Evolutionary conservation across 2,329 filamentous ascomycete genomes (phyloP).

Genomic region (Lasiodiplodia theobromae): DNA sequence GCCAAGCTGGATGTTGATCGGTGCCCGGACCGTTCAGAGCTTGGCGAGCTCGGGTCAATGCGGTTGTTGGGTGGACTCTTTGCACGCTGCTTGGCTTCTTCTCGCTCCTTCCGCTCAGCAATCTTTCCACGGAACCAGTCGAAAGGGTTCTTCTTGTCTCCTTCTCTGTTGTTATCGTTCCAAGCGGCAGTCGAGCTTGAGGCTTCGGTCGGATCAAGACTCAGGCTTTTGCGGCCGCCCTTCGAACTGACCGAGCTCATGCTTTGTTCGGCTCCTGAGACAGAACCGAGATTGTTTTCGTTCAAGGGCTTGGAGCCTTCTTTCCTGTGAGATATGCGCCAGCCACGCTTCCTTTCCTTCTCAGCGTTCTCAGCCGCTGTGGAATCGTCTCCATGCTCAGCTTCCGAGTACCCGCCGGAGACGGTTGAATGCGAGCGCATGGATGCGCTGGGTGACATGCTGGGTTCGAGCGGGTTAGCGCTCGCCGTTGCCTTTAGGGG

Average conservation of each 20-base stretch:
- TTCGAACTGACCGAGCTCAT: conserved; percentile 46
- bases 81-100: conserved; percentile 60
- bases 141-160: conserved; percentile 67
- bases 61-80: conserved; percentile 55
- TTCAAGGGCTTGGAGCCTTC: conserved; percentile 42
- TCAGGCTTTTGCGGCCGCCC: conserved; percentile 26
- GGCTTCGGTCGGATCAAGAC: conserved; percentile 16
- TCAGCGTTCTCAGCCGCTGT: conserved; percentile 38
- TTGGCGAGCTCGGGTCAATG: conserved; percentile 12
- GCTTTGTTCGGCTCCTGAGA: conserved; percentile 47
- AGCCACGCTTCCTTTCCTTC: conserved; percentile 70
- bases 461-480: conserved; percentile 53
- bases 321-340: conserved; percentile 65
- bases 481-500: conserved; percentile 28
- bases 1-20: conserved; percentile 25
- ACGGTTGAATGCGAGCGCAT: conserved; percentile 73
- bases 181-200: conserved; percentile 35
- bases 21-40: conserved; percentile 20
- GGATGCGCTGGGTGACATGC: conserved; percentile 77
- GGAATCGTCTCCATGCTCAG: conserved; percentile 73
- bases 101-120: conserved; percentile 63
- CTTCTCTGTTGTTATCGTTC: conserved; percentile 47
- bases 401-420: conserved; percentile 78
- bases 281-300: conserved; percentile 46
- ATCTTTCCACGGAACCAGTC: conserved; percentile 72